Percentiles rank a stretch among this genome's conserved stretches.
phyloP scores from a whole-genome alignment of 192 early-diverging fungal genomes.

The Phlyctochytrium planicorne region DNA sequence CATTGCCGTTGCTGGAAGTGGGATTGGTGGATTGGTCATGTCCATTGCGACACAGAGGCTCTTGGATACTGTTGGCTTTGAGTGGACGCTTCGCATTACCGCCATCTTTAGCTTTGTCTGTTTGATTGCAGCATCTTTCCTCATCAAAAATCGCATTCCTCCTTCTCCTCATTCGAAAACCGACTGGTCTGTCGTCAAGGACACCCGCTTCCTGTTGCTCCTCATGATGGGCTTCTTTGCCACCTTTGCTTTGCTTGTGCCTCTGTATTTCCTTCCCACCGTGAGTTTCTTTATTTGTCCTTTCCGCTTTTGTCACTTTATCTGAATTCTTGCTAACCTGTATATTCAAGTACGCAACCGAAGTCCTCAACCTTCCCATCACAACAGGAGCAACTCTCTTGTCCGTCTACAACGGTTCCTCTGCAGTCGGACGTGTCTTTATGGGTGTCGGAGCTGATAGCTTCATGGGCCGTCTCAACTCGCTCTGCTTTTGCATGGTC shows the following conservation, averaged over 20 bases:
- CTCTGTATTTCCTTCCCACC: slow-evolving; percentile 18
- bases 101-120: slow-evolving; percentile 49
- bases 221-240: slow-evolving; percentile 34
- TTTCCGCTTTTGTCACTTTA: background rate
- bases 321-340: slow-evolving; percentile 5
- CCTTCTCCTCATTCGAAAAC: slow-evolving; percentile 8
- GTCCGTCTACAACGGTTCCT: slow-evolving; percentile 67
- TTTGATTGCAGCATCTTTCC: background rate
- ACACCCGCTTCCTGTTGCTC: slow-evolving; percentile 14
- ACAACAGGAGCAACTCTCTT: slow-evolving; percentile 10
- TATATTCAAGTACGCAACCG: slow-evolving; percentile 2
- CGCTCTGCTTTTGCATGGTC: slow-evolving; percentile 49
- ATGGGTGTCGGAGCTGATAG: slow-evolving; percentile 66
- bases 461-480: slow-evolving; percentile 60
- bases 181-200: slow-evolving; percentile 21
- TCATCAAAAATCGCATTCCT: slow-evolving; percentile 17
- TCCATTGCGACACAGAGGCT: slow-evolving; percentile 57
- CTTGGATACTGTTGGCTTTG: slow-evolving; percentile 55
- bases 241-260: slow-evolving; percentile 32
- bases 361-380: slow-evolving; percentile 8
- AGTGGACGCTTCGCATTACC: slow-evolving; percentile 70
- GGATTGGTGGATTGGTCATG: slow-evolving; percentile 71
- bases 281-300: background rate
- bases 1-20: slow-evolving; percentile 69
- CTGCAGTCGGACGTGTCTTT: slow-evolving; percentile 60